Conservation (phyloP, 2,329 filamentous ascomycete species). For the Epichloe festucae region DNA sequence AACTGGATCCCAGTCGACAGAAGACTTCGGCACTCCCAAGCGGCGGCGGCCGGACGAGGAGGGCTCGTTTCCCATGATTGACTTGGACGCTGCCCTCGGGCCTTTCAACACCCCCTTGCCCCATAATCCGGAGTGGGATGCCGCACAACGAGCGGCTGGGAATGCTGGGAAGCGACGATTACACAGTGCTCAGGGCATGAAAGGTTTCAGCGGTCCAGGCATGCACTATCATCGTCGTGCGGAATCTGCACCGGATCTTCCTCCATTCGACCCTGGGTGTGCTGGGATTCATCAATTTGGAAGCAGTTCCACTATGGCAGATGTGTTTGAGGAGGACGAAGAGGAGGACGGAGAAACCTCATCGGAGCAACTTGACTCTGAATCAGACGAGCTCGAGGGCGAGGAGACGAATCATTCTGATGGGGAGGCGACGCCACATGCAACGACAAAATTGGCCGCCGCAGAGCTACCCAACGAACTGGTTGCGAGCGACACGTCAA, state of each 20-base stretch:
- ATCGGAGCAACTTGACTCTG: not conserved
- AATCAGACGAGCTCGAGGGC: not conserved
- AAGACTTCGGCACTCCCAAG: constrained; percentile 8
- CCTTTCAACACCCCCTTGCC: constrained; percentile 78
- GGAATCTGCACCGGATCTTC: constrained; percentile 69
- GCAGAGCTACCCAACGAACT: not conserved
- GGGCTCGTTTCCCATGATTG: constrained; percentile 67
- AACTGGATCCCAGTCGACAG: constrained; percentile 24
- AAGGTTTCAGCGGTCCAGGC: constrained; percentile 53
- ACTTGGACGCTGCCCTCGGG: constrained; percentile 84
- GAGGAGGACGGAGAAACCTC: constrained; percentile 51
- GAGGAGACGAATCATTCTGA: constrained; percentile 30
- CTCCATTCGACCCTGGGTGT: constrained; percentile 53
- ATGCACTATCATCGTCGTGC: constrained; percentile 67
- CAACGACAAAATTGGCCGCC: constrained; percentile 7
- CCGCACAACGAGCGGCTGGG: constrained; percentile 45
- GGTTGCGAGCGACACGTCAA: constrained; percentile 7
- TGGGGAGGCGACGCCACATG: constrained; percentile 23
- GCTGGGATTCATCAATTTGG: constrained; percentile 48
- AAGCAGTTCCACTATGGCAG: constrained; percentile 64
- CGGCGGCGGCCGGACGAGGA: constrained; percentile 43
- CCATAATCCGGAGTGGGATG: constrained; percentile 52
- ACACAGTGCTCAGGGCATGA: constrained; percentile 63
- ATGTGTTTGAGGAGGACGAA: constrained; percentile 79
- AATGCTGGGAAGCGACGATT: constrained; percentile 49